phyloP scores from a whole-genome alignment of 75 land plant genomes.

The Chamaecyparis obtusa region DNA sequence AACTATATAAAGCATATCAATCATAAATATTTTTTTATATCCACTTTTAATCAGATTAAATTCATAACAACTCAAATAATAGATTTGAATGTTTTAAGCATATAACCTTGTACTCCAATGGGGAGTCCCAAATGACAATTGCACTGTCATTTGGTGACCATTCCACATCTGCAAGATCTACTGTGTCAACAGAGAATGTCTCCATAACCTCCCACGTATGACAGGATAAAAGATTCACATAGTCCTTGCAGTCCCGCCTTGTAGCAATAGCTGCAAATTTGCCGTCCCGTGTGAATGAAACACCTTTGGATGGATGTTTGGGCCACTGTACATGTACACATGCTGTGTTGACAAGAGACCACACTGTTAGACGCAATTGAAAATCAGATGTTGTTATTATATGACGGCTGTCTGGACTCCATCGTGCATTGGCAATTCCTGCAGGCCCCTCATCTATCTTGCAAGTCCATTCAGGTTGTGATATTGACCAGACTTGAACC shows the following conservation, averaged over 20 bases:
- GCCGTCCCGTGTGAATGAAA: conserved; percentile 92
- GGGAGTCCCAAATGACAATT: conserved; percentile 88
- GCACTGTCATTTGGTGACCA: conserved; percentile 98
- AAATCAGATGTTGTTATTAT: conserved; percentile 92
- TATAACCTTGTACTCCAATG: conserved; percentile 84
- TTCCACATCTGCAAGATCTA: conserved; percentile 85
- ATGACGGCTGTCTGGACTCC: conserved; percentile 92
- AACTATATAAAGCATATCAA: conserved; percentile 1
- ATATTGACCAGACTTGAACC: conserved; percentile 96
- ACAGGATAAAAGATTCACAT: conserved; percentile 83
- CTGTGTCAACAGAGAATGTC: conserved; percentile 79
- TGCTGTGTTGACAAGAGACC: conserved; percentile 91
- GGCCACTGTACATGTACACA: conserved; percentile 95
- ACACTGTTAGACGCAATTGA: conserved; percentile 83
- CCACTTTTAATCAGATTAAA: background rate
- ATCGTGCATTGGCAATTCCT: conserved; percentile 88
- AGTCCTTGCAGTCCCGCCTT: conserved; percentile 90
- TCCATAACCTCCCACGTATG: conserved; percentile 94
- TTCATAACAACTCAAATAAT: background rate
- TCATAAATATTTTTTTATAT: background rate
- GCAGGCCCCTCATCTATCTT: conserved; percentile 96
- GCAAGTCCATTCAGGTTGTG: conserved; percentile 96
- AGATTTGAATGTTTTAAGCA: background rate
- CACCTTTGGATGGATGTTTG: conserved; percentile 82
- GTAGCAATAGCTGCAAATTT: conserved; percentile 94